Evolutionary conservation across 306 rosid species (phyloP), one percentile per base, ranked within the genome.

Genomic region (Glycyrrhiza uralensis): DNA sequence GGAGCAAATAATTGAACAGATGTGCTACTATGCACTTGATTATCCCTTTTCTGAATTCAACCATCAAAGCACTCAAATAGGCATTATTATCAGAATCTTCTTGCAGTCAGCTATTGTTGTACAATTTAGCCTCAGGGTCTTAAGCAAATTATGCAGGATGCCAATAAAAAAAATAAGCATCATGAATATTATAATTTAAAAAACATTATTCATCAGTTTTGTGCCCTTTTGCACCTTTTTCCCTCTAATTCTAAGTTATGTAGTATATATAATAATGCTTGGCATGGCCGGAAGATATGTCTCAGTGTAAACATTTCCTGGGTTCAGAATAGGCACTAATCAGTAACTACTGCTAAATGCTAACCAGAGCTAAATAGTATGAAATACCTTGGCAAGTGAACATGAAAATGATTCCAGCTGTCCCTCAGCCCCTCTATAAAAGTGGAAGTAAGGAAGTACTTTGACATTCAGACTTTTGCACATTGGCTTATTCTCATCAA

Each of bases 401-500:
- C 99, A 95, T 7, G 97, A 95, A 84, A 95, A 95, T 24, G 99
- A 79, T 74, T 95, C 97, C 60, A 91, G 81, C 74, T 87, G 96
- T 35, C 99, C 96, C 19, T 91, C 96, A 13, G 97, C 96, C 66
- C 96, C 99, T 56, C 97, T 94, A 77, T 95, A 95, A 52, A 95
- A 95, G 80, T 92, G 99, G 88, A 95, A 95, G 76, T 76, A 95
- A 66, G 99, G 99, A 82, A 95, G 97, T 52, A 91, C 97, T 91
- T 79, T 95, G 58, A 95, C 99, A 57, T 89, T 91, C 89, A 95
- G 44, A 75, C 97, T 89, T 81, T 88, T 91, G 86, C 99, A 95
- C 99, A 95, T 95, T 13, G 89, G 90, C 83, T 95, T 95, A 69
- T 95, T 95, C 87, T 95, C 99, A 70, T 95, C 99, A 81, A 95